phyloP scores from a whole-genome alignment of 495 filamentous ascomycete species.

The Acidiella bohemica region DNA sequence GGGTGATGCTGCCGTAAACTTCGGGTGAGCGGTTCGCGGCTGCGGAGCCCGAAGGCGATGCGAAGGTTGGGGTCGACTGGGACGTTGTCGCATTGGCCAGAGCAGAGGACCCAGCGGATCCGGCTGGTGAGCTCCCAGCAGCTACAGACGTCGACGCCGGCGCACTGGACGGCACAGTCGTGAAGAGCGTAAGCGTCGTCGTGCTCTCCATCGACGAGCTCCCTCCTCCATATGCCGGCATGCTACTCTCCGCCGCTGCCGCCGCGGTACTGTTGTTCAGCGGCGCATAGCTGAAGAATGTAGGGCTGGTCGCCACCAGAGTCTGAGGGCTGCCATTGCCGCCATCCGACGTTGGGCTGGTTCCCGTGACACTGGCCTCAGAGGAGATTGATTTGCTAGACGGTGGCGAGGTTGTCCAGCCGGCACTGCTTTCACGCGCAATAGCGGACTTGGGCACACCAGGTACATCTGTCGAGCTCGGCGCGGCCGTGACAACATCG shows the following conservation, averaged over 20 bases:
- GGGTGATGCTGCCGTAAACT: constrained; percentile 1
- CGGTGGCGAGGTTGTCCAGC: too few relatives aligned
- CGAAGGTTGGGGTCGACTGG: neutral
- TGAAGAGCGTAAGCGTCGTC: constrained; percentile 8
- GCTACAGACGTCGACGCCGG: too few relatives aligned
- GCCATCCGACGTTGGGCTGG: neutral
- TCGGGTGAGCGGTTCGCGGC: neutral
- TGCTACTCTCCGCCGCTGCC: too few relatives aligned
- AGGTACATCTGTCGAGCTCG: too few relatives aligned
- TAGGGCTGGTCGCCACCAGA: neutral
- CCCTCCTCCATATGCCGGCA: too few relatives aligned
- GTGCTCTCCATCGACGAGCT: neutral
- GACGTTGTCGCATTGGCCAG: neutral
- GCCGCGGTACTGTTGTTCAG: neutral
- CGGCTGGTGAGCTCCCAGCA: too few relatives aligned
- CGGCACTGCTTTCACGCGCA: too few relatives aligned
- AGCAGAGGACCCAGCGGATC: neutral
- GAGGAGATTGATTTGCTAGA: neutral
- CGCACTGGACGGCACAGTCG: constrained; percentile 3
- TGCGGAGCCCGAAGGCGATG: too few relatives aligned
- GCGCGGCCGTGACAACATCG: too few relatives aligned
- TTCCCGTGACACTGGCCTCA: neutral
- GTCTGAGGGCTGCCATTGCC: neutral
- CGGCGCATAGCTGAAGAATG: constrained; percentile 9
- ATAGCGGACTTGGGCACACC: too few relatives aligned